Evolutionary conservation across 2,329 filamentous ascomycete species (phyloP), one percentile per base, ranked within the genome.

Genomic region (Epichloe gansuensis): DNA sequence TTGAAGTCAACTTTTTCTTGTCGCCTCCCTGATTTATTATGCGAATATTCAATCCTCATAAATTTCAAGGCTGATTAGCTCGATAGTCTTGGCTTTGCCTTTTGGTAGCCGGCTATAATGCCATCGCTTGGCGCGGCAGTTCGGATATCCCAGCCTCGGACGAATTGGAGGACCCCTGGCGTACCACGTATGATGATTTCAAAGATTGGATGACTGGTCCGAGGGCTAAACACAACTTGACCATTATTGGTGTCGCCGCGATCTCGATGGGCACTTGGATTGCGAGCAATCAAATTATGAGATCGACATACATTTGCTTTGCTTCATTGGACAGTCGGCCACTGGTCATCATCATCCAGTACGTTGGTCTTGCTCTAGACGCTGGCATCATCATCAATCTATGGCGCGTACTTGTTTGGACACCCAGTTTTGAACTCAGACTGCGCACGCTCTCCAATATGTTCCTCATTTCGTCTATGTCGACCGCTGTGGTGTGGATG

Each of bases 221-320:
- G 0, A 64, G 67, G 9, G 63, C 67, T 23, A 57, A 60, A 38
- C 59, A 68, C 52, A 58, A 69, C 3, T 63, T 66, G 43, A 61
- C 71, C 17, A 56, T 72, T 2, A 47, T 66, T 21, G 66, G 68
- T 44, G 64, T 65, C 5, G 5, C 68, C 17, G 53, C 71, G n/a
- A 64, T 78, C 41, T 66, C 68, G 11, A 64, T 65, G 4, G 74
- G 74, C 3, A 68, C 71, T 3, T 75, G 68, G 51, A 59, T 70
- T 2, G 64, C 70, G 15, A 58, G 68, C 2, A 64, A 65, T 13
- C 66, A 69, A n/a, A 64, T 65, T 3, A 59, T 61, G 17, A 63
- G 59, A n/a, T 78, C 76, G 12, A 76, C 74, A 0, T 77, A 74
- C 53, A 70, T 78, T 52, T 81, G 77, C 57, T 73, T 76, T 17